A percentile compares a stretch with the other conserved stretches of the same genome.
These are phyloP conservation scores for Blastomyces parvus DNA, from an alignment of 2,329 filamentous ascomycete species.

Conservation along the genomic window DNA sequence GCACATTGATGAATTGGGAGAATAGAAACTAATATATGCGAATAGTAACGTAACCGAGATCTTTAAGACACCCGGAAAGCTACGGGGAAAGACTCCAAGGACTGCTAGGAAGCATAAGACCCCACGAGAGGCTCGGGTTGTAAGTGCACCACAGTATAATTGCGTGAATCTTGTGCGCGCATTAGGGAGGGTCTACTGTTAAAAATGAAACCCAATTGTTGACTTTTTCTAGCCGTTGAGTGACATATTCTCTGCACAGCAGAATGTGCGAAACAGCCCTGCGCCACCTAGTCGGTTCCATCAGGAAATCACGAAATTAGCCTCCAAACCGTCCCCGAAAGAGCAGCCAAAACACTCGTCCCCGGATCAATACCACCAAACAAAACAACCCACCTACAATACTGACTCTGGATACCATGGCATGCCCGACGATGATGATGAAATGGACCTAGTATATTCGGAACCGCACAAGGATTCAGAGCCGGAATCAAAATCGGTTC, in stretches of 20 bases:
- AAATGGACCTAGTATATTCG: slow-evolving; percentile 23
- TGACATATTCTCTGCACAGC: slow-evolving; percentile 39
- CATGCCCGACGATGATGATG: slow-evolving; percentile 35
- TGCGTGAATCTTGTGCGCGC: not conserved
- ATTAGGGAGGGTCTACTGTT: not conserved
- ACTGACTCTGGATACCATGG: slow-evolving; percentile 42
- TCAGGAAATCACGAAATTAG: slow-evolving; percentile 28
- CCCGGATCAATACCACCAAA: slow-evolving; percentile 27
- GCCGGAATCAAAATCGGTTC: not conserved
- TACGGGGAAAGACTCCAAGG: slow-evolving; percentile 41
- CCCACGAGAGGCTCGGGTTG: slow-evolving; percentile 29
- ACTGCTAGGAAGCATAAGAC: slow-evolving; percentile 32
- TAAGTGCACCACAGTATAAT: slow-evolving; percentile 23
- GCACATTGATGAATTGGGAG: not conserved
- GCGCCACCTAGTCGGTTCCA: slow-evolving; percentile 28
- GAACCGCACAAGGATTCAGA: slow-evolving; percentile 6
- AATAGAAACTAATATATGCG: slow-evolving; percentile 9
- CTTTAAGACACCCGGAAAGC: slow-evolving; percentile 61
- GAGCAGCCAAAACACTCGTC: slow-evolving; percentile 17
- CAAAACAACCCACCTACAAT: slow-evolving; percentile 34
- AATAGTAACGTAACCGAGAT: slow-evolving; percentile 78
- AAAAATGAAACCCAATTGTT: slow-evolving; percentile 6
- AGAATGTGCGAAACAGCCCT: slow-evolving; percentile 27
- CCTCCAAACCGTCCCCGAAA: slow-evolving; percentile 14
- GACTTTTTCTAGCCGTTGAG: slow-evolving; percentile 34